Evolutionary conservation across 148 eudicot genomes (phyloP), one percentile per base, ranked within the genome.

Genomic region (Fagopyrum tataricum): DNA sequence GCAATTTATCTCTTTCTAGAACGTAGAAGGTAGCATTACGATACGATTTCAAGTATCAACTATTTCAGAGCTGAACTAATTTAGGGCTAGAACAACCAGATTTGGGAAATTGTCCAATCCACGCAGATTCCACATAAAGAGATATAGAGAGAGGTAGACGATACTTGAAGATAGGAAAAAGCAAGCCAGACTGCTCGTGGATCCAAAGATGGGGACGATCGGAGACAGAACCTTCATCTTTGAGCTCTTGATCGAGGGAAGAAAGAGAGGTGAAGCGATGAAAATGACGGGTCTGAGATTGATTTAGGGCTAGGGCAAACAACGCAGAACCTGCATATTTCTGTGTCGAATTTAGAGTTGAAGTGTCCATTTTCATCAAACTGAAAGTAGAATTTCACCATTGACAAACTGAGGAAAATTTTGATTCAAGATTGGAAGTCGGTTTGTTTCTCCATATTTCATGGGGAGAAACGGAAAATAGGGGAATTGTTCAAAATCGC

Each of bases 271-370:
- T 86, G 7, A 84, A 70, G 17, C 80, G 88, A n/a, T 70, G 82
- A 23, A 83, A 84, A 75, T 91, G 97, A 74, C 81, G 89, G 23
- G 68, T 78, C 78, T 89, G 93, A 14, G 89, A 89, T 53, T 87
- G 89, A 84, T 83, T 81, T 4, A 91, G 83, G 44, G 97, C 88
- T 67, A 91, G 46, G 0, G 89, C 85, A 68, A 91, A 87, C 73
- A 91, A 81, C 12, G 87, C 93, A 11, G 82, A 90, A 4, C 89
- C 83, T 4, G 87, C 93, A 81, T 91, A 91, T 58, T 84, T 83
- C 77, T 91, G 86, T 31, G 82, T 85, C 74, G 84, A 75, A 68
- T 90, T 76, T 70, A 91, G 73, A 58, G 70, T 55, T 67, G 87
- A 66, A 15, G 89, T 37, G 81, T 73, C 82, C 81, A 64, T 76